Evolutionary conservation across 345 rosid species (phyloP).

Genomic region (Eucalyptus pauciflora): DNA sequence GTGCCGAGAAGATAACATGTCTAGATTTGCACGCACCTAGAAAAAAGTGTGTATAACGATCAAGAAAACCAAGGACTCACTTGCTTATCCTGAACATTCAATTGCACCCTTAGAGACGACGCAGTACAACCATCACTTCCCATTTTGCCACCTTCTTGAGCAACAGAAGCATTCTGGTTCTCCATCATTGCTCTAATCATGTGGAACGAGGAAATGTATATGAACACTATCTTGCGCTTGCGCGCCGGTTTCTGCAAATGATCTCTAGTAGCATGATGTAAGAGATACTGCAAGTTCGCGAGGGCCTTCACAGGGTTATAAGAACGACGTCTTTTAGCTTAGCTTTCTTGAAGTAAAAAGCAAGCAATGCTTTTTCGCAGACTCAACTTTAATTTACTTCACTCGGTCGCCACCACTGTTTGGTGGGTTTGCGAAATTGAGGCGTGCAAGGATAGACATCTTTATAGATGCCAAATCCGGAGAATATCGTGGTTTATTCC

Average conservation of each 20-base stretch:
- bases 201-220: not conserved
- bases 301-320: not conserved
- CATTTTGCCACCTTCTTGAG: not conserved
- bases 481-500: not conserved
- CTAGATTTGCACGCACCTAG: not conserved
- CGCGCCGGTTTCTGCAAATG: not conserved
- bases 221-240: not conserved
- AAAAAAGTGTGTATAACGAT: not conserved
- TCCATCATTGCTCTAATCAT: not conserved
- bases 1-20: not conserved
- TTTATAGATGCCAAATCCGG: not conserved
- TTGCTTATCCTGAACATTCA: constrained; percentile 4
- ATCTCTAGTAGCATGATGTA: not conserved
- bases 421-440: constrained; percentile 6
- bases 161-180: not conserved
- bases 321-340: not conserved
- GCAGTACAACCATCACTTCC: not conserved
- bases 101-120: constrained; percentile 4
- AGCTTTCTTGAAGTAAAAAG: constrained; percentile 19
- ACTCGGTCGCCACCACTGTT: constrained; percentile 27
- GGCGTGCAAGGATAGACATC: constrained; percentile 14
- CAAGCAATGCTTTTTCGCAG: constrained; percentile 8
- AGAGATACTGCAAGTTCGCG: not conserved
- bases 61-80: not conserved
- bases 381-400: constrained; percentile 9